These are phyloP conservation scores for Selaginella moellendorffii DNA, from an alignment of 75 land plant species.

Conservation along the genomic window DNA sequence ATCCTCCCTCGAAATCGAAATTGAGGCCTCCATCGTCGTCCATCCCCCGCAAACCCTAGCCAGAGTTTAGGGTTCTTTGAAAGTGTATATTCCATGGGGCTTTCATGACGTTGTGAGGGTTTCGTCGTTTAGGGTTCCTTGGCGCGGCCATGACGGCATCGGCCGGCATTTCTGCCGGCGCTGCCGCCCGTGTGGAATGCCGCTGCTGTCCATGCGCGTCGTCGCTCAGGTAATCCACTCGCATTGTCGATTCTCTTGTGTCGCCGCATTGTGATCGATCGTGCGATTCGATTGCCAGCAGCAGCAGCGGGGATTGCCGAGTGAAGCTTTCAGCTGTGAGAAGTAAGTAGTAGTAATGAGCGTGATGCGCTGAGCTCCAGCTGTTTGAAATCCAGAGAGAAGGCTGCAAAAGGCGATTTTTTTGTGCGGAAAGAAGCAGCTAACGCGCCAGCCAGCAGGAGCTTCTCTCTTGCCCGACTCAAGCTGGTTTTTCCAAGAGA, in stretches of 20 bases:
- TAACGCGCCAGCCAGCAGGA: too few relatives aligned
- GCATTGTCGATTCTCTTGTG: too few relatives aligned
- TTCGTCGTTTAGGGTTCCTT: too few relatives aligned
- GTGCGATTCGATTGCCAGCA: neutral
- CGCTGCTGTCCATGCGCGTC: neutral
- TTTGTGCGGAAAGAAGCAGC: too few relatives aligned
- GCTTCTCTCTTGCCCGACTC: too few relatives aligned
- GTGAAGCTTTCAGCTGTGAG: neutral
- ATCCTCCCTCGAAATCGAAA: conserved; percentile 21
- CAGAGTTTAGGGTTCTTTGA: neutral
- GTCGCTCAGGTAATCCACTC: neutral
- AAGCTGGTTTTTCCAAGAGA: too few relatives aligned
- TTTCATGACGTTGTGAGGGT: too few relatives aligned
- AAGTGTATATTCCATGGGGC: too few relatives aligned
- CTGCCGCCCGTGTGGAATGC: neutral
- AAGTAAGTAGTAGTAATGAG: too few relatives aligned
- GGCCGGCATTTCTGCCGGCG: neutral
- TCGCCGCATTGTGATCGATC: too few relatives aligned
- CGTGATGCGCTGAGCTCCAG: too few relatives aligned
- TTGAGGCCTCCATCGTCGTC: conserved; percentile 32
- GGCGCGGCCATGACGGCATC: neutral
- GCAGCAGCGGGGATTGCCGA: neutral
- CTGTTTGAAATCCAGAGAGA: too few relatives aligned
- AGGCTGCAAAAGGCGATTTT: neutral
- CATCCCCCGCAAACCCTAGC: neutral